phyloP scores from a whole-genome alignment of 2,329 filamentous ascomycete species.

The Neopestalotiopsis sp. region DNA sequence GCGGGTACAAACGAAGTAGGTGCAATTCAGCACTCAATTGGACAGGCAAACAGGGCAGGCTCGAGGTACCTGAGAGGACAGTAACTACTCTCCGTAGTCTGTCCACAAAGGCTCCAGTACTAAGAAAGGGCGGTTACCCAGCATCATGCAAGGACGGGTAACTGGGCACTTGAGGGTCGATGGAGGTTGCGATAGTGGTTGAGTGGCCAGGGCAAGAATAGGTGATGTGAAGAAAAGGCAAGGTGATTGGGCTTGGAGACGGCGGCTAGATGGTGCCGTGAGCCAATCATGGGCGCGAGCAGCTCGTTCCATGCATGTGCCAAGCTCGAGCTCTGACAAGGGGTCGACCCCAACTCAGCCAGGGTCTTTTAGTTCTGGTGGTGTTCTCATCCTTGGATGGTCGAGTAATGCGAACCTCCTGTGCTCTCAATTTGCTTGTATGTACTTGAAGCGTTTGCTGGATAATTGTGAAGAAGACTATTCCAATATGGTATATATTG shows the following conservation, averaged over 20 bases:
- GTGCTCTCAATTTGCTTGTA: neutral
- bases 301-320: slow-evolving; percentile 12
- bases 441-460: no score
- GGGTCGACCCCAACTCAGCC: slow-evolving; percentile 11
- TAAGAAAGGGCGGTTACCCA: slow-evolving; percentile 30
- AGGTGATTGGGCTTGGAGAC: slow-evolving; percentile 33
- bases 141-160: slow-evolving; percentile 28
- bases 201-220: slow-evolving; percentile 26
- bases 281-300: slow-evolving; percentile 31
- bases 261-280: slow-evolving; percentile 36
- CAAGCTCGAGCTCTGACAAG: slow-evolving; percentile 12
- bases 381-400: neutral
- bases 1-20: slow-evolving; percentile 17
- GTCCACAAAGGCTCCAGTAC: no score
- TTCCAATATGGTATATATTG: no score
- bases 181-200: slow-evolving; percentile 23
- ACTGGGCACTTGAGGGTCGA: slow-evolving; percentile 28
- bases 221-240: slow-evolving; percentile 24
- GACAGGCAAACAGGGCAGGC: slow-evolving; percentile 25
- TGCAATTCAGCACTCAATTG: slow-evolving; percentile 28
- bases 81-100: slow-evolving; percentile 16
- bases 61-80: slow-evolving; percentile 22
- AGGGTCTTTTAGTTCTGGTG: neutral
- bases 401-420: neutral
- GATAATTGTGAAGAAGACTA: no score